Evolutionary conservation across 129 eudicot species (phyloP).

Genomic region (Oenanthe sinensis): DNA sequence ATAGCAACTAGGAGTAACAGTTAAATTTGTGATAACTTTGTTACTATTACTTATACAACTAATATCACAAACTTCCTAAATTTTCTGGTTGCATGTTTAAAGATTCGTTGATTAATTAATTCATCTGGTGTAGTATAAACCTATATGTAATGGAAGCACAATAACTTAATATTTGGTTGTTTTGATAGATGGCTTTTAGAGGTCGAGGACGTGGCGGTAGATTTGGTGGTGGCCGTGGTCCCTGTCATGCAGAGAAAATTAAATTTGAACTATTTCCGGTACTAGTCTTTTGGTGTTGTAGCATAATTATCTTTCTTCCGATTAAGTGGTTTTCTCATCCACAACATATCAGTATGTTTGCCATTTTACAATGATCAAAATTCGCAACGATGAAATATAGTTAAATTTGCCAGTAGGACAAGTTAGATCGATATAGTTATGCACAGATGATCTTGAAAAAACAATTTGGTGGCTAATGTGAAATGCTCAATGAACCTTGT

Average conservation of each 20-base stretch:
- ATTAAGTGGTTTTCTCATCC: not conserved
- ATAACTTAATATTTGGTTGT: not conserved
- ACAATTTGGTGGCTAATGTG: not conserved
- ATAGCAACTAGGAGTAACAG: not conserved
- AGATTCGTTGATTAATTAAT: not conserved
- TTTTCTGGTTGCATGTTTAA: not conserved
- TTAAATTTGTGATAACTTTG: not conserved
- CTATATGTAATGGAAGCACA: not conserved
- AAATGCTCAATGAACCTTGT: not conserved
- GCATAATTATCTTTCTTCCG: not conserved
- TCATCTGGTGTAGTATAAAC: not conserved
- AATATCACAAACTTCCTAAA: not conserved
- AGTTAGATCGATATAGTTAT: no score
- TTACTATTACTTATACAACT: not conserved
- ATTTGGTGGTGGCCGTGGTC: slow-evolving; percentile 20
- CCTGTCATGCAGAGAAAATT: slow-evolving; percentile 15
- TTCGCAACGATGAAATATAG: not conserved
- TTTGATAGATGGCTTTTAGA: slow-evolving; percentile 29
- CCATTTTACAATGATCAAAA: not conserved
- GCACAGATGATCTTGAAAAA: not conserved
- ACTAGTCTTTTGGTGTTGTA: not conserved
- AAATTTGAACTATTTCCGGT: slow-evolving; percentile 36
- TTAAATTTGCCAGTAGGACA: not conserved
- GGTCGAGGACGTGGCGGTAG: slow-evolving; percentile 28
- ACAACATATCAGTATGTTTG: not conserved